phyloP scores from a whole-genome alignment of 352 stramenopile genomes.

The Globisporangium abappressorium region DNA sequence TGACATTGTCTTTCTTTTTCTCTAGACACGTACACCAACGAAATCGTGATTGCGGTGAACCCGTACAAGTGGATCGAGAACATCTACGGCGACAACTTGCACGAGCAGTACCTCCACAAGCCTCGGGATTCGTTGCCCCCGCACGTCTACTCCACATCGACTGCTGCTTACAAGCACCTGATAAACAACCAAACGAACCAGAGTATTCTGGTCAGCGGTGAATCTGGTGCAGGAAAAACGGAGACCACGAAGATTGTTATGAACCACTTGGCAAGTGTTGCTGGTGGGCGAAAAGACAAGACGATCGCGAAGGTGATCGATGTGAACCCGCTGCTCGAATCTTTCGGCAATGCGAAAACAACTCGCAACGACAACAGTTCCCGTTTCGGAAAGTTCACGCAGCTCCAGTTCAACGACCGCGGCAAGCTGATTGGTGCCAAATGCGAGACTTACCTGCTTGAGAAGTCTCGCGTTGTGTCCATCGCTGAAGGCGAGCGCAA shows the following conservation, averaged over 20 bases:
- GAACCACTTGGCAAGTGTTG: slow-evolving; percentile 84
- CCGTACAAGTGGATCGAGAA: slow-evolving; percentile 94
- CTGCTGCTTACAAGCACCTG: slow-evolving; percentile 86
- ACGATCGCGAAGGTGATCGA: slow-evolving; percentile 91
- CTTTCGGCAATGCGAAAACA: slow-evolving; percentile 94
- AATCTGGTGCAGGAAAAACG: slow-evolving; percentile 97
- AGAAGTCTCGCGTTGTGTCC: slow-evolving; percentile 94
- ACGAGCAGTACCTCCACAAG: slow-evolving; percentile 81
- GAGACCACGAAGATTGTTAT: slow-evolving; percentile 97
- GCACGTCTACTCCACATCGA: slow-evolving; percentile 87
- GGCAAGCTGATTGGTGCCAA: slow-evolving; percentile 84
- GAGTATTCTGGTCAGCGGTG: slow-evolving; percentile 87
- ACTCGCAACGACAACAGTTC: slow-evolving; percentile 92
- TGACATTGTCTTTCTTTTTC: slow-evolving; percentile 6
- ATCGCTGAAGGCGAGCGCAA: slow-evolving; percentile 96
- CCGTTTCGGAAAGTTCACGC: slow-evolving; percentile 90
- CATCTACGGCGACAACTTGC: slow-evolving; percentile 87
- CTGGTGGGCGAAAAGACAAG: slow-evolving; percentile 82
- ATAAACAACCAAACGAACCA: slow-evolving; percentile 75
- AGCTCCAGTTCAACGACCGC: slow-evolving; percentile 81
- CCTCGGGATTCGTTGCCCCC: slow-evolving; percentile 59
- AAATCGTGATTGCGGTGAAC: slow-evolving; percentile 98
- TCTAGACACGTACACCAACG: slow-evolving; percentile 94
- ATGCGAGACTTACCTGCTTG: slow-evolving; percentile 94
- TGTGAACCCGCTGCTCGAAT: slow-evolving; percentile 91